Evolutionary conservation across 371 early-diverging fungal genomes (phyloP), one percentile per base, ranked within the genome.

Genomic region (Thermomucor indicae-seudaticae): DNA sequence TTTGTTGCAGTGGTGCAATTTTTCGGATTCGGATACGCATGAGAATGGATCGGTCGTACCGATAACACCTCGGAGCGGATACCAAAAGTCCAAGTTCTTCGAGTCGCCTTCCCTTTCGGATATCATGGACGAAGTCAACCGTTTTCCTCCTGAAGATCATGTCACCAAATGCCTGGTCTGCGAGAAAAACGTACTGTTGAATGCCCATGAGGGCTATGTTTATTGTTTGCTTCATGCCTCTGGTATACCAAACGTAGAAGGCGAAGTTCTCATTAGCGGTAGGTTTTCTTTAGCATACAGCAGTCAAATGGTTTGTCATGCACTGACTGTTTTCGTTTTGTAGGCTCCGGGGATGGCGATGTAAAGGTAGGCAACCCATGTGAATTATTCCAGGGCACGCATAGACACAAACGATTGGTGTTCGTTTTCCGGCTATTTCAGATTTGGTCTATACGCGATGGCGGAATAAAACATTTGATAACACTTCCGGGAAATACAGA

Each of bases 171-270:
- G 72, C 53, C 72, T 81, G 25, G 77, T 88, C 11, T 72, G 69
- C 27, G 78, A 81, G 25, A 58, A 54, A n/a, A 68, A 70, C 49
- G 79, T 86, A 1, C 57, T 63, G n/a, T 66, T 62, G 12, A 81
- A 80, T 68, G 84, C 86, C 11, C 91, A 90, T 58, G 79, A 82
- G 53, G 91, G 91, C 16, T 89, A 87, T 57, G 81, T 90, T 17
- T 88, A 90, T 54, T 74, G 84, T 46, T 59, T 89, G 30, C 17
- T 80, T 16, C 70, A 84, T 41, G 78, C 80, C 17, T 50, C 55
- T 22, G 66, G 62, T 44, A 47, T 84, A 11, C 81, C 84, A 10
- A 78, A 79, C 51, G 58, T 65, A 8, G 76, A 70, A 17, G 78
- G 75, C 10, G 75, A 77, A 40, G 79, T 83, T 4, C 62, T 88